Evolutionary conservation across 1,284 basidiomycete genomes (phyloP), one percentile per base, ranked within the genome.

Genomic region (Erythrobasidium hasegawianum): DNA sequence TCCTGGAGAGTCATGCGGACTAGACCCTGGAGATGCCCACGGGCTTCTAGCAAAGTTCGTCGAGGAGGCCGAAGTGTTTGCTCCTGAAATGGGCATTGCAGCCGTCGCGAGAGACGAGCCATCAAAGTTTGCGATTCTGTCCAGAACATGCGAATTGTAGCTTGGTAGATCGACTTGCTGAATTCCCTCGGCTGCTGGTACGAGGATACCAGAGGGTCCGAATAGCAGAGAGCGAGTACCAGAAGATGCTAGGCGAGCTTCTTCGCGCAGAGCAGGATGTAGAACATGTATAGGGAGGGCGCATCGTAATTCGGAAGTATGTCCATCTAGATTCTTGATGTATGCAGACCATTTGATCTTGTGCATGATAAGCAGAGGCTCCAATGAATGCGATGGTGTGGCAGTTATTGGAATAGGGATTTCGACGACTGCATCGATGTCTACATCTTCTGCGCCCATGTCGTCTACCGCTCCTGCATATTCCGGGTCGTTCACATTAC

Each of bases 241-340:
- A 24, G 85, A 81, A 4, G 89, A 87, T 26, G 85, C 83, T 0
- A 82, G 78, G 47, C 85, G 81, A 0, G 89, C 87, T 75, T 95
- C 91, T 16, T 86, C 82, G 9, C 89, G 81, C 1, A 93, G 79
- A 9, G 83, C 80, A 67, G 83, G 74, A 70, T 92, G 87, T 24
- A 96, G 85, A 45, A 96, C 82, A 72, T 88, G 84, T 40, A 97
- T 79, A 0, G 92, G 93, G 0, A 96, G 81, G 0, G 91, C 92
- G 76, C 92, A 96, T 8, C 92, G 85, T 20, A 97, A 81, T 78
- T 95, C 91, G 1, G 90, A 93, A 1, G 86, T 87, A 67, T 76
- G 75, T 1, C 75, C 75, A 64, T 76, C 75, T 10, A 74, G 71
- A 57, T 76, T 76, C 26, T 65, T 69, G 61, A 64, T 60, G 81